Base-by-base conservation (phyloP, 495 filamentous ascomycete genomes). In the Penicillium simplicissimum region DNA sequence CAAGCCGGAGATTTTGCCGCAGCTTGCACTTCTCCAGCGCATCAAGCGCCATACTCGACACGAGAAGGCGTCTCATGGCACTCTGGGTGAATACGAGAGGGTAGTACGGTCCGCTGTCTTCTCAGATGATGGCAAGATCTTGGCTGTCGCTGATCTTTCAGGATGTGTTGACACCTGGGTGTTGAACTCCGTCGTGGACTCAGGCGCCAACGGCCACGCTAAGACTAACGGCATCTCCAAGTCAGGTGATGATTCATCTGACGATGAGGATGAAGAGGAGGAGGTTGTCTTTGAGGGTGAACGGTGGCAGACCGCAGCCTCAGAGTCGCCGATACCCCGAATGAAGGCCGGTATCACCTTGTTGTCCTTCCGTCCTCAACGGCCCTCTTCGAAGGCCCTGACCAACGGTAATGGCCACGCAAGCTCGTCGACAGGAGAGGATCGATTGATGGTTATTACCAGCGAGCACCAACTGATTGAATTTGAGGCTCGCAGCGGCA, bases 101-200 rank as follows among this genome's bases (percentile, higher is more conserved):
- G 86, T 85, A 25, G 86, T 98, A 42, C 89, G 82, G 21, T 85
- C 90, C 43, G 75, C 87, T 17, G 82, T 86, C 0, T 98, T 97
- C 72, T 96, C 93, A 9, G 78, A 87, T 7, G 89, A 96, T 66
- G 91, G 91, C 73, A 84, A 82, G 56, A 84, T 96, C 54, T 71
- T 98, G 15, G 90, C 87, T 8, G 84, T 87, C 14, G 86, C 88
- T 36, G 96, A 97, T 73, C 70, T 98, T 23, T 87, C 88, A 52
- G 96, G 96, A 31, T 89, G 87, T 71, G 82, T 99, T 33, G 93
- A 97, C 69, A 91, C 87, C 14, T 99, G 92, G 87, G 74, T 90
- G 5, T 73, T 97, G 33, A 80, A 84, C 59, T 82, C 79, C 40
- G 81, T 80, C 23, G 77, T 81, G 65, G 81, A 82, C 53, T 54